These are phyloP conservation scores for Chionographis japonica DNA, from an alignment of 106 monocot genomes.

Conservation along the genomic window DNA sequence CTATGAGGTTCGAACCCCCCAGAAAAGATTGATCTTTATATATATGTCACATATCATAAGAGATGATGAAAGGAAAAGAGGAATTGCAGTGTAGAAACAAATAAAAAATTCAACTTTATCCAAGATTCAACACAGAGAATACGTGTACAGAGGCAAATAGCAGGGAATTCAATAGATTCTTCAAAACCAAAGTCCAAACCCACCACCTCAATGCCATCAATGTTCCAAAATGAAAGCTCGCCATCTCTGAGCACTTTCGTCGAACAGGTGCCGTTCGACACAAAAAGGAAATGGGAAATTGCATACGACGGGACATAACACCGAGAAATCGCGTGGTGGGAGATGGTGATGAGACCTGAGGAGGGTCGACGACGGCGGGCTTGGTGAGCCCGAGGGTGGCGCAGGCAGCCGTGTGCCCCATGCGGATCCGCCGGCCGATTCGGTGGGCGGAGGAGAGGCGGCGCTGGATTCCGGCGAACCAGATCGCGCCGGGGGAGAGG, in stretches of 20 bases:
- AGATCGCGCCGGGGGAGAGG: not conserved
- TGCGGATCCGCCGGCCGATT: not conserved
- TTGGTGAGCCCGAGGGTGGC: slow-evolving; percentile 50
- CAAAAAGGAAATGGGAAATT: not conserved
- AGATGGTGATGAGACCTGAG: slow-evolving; percentile 28
- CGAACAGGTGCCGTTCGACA: slow-evolving; percentile 5
- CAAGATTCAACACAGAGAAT: too few relatives aligned
- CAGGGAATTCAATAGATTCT: too few relatives aligned
- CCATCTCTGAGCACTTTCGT: slow-evolving; percentile 5
- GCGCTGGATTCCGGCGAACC: not conserved
- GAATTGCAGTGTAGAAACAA: too few relatives aligned
- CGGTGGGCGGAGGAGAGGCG: not conserved
- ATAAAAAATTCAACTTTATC: too few relatives aligned
- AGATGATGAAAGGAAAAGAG: too few relatives aligned
- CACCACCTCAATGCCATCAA: too few relatives aligned
- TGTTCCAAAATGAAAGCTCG: not conserved
- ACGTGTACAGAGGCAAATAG: too few relatives aligned
- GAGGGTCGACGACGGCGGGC: slow-evolving; percentile 26
- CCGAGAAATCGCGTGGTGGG: not conserved
- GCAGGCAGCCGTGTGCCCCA: not conserved
- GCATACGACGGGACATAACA: not conserved
- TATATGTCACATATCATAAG: too few relatives aligned
- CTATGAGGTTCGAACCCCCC: too few relatives aligned
- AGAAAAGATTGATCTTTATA: too few relatives aligned
- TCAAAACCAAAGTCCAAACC: too few relatives aligned